Evolutionary conservation across 2,329 filamentous ascomycete species (phyloP).

Genomic region (Trichoderma atroviride): DNA sequence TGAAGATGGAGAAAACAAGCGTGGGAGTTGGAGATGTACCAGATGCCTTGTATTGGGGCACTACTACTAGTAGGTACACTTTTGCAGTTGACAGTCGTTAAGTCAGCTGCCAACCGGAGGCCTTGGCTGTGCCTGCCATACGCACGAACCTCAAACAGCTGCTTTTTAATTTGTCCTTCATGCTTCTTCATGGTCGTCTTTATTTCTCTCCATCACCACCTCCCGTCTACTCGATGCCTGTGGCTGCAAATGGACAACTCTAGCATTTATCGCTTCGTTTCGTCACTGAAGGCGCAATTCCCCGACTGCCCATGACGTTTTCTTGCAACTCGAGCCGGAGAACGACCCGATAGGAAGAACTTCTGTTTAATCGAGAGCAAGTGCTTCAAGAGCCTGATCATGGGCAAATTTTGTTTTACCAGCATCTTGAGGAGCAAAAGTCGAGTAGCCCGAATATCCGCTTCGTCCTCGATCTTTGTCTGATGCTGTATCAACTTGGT

Average conservation of each 20-base stretch:
- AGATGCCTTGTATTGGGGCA: not conserved
- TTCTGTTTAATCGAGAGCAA: not conserved
- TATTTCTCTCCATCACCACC: not conserved
- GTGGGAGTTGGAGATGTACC: not conserved
- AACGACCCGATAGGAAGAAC: not conserved
- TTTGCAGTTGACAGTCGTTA: not conserved
- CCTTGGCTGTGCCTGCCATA: not conserved
- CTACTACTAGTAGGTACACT: too few species aligned
- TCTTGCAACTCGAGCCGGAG: not conserved
- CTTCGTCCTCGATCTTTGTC: too few species aligned
- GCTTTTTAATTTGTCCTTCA: not conserved
- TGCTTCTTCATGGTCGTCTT: not conserved
- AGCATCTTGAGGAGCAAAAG: not conserved
- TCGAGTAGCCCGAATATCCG: too few species aligned
- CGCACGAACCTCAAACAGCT: not conserved
- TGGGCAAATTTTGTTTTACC: not conserved
- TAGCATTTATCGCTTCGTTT: not conserved
- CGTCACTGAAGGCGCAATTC: not conserved
- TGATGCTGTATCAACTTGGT: too few species aligned
- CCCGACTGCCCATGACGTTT: too few species aligned
- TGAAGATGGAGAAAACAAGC: too few species aligned
- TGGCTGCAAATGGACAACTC: not conserved
- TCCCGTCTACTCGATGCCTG: not conserved
- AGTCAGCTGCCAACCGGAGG: not conserved
- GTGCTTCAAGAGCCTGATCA: not conserved